A percentile compares a stretch with the other conserved stretches of the same genome.
Conservation (phyloP, 2,329 filamentous ascomycete genomes). For the Pseudogymnoascus sp. region DNA sequence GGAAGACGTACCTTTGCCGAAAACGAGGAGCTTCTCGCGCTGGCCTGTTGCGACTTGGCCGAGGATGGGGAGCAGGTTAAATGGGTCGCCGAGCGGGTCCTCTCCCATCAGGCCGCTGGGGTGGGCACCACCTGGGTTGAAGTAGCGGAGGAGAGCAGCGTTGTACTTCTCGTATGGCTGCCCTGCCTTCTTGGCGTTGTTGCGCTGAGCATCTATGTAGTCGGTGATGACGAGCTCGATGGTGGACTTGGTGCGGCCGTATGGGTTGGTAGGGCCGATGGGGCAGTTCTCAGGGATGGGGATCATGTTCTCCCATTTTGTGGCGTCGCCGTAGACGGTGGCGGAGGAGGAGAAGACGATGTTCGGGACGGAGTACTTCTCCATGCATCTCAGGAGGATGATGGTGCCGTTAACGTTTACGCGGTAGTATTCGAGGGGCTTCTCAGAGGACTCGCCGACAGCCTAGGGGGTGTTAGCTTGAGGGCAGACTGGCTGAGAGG, state of each 20-base stretch:
- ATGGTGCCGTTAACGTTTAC: conserved; percentile 95
- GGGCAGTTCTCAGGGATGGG: conserved; percentile 97
- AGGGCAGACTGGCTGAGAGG: neutral
- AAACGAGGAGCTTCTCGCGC: conserved; percentile 87
- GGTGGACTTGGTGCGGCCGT: conserved; percentile 90
- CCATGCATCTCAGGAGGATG: conserved; percentile 77
- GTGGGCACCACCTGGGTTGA: conserved; percentile 93
- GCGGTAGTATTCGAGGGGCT: conserved; percentile 93
- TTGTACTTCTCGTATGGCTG: conserved; percentile 80
- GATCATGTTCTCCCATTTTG: conserved; percentile 94
- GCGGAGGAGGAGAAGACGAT: conserved; percentile 98
- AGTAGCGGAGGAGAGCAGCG: conserved; percentile 86
- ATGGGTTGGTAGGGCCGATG: conserved; percentile 92
- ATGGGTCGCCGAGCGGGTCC: conserved; percentile 90
- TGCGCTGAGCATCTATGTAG: conserved; percentile 77
- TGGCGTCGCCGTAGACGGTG: conserved; percentile 97
- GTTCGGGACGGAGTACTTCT: conserved; percentile 82
- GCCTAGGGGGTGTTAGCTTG: conserved; percentile 49
- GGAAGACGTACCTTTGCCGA: conserved; percentile 67
- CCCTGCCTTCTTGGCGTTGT: conserved; percentile 70
- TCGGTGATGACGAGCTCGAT: conserved; percentile 91
- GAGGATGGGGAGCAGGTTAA: conserved; percentile 88
- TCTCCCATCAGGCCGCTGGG: conserved; percentile 97
- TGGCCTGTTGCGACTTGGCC: conserved; percentile 95
- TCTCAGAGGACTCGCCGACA: conserved; percentile 89